A percentile compares a stretch with the other conserved stretches of the same genome.
These are phyloP conservation scores for Aplosporella prunicola DNA, from an alignment of 2,329 filamentous ascomycete species.

Conservation along the genomic window DNA sequence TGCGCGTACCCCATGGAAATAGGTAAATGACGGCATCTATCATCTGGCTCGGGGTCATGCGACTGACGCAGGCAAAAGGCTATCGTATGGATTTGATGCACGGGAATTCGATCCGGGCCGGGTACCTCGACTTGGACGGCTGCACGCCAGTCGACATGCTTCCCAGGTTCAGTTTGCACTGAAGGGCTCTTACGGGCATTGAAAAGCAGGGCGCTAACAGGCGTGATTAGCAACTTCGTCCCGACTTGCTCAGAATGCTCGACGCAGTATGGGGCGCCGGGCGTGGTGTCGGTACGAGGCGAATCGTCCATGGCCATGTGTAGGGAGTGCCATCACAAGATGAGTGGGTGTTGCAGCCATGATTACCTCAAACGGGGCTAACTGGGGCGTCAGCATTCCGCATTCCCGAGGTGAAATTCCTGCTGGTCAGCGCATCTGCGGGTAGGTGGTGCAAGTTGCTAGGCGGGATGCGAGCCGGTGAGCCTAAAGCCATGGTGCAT, in stretches of 20 bases:
- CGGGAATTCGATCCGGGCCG: slow-evolving; percentile 61
- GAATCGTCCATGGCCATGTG: slow-evolving; percentile 67
- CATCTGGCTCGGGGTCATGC: slow-evolving; percentile 1
- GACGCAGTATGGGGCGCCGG: slow-evolving; percentile 50
- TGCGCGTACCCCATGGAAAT: slow-evolving; percentile 43
- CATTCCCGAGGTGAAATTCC: slow-evolving; percentile 68
- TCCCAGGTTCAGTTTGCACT: slow-evolving; percentile 48
- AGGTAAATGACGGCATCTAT: slow-evolving; percentile 17
- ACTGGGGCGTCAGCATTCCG: slow-evolving; percentile 48
- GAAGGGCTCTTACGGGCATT: not conserved
- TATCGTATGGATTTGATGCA: slow-evolving; percentile 61
- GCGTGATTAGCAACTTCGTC: slow-evolving; percentile 54
- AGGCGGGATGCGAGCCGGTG: slow-evolving; percentile 4
- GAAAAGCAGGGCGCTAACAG: not conserved
- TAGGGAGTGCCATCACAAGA: slow-evolving; percentile 68
- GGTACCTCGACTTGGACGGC: slow-evolving; percentile 67
- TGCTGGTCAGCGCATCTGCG: slow-evolving; percentile 51
- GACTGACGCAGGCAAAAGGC: slow-evolving; percentile 15
- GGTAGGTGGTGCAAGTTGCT: slow-evolving; percentile 20
- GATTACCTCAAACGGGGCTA: not conserved
- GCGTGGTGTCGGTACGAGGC: slow-evolving; percentile 63
- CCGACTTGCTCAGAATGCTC: slow-evolving; percentile 73
- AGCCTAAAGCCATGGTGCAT: slow-evolving; percentile 9
- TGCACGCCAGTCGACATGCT: slow-evolving; percentile 69
- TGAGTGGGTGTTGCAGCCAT: slow-evolving; percentile 41